Conservation (phyloP, 164 flowering plant species). For the Berberis vulgaris region DNA sequence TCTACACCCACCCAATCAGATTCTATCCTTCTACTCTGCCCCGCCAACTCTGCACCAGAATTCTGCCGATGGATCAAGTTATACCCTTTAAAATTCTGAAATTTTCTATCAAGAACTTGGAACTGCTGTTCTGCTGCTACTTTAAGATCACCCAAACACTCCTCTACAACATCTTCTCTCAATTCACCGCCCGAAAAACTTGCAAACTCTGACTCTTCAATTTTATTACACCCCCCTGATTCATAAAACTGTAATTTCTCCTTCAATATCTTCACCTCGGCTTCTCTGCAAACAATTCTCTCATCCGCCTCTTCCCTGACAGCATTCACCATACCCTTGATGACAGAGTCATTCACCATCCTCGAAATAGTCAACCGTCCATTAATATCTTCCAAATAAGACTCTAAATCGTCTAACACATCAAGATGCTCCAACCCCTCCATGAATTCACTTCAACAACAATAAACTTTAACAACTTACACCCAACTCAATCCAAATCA, state of each 20-base stretch:
- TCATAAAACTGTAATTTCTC: conserved; percentile 22
- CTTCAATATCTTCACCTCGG: conserved; percentile 42
- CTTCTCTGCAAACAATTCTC: conserved; percentile 41
- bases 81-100: conserved; percentile 22
- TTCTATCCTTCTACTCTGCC: conserved; percentile 20
- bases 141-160: conserved; percentile 22
- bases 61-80: conserved; percentile 2
- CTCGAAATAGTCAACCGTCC: conserved; percentile 61
- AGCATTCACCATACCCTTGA: conserved; percentile 71
- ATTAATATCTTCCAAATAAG: conserved; percentile 54
- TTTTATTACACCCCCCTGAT: conserved; percentile 16
- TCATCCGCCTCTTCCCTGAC: conserved; percentile 60
- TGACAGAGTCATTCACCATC: conserved; percentile 78
- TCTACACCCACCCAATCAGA: conserved; percentile 27
- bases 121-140: conserved; percentile 31
- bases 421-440: conserved; percentile 5
- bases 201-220: conserved; percentile 4
- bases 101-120: conserved; percentile 30
- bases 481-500: too few species aligned
- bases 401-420: conserved; percentile 62
- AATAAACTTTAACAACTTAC: too few species aligned
- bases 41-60: conserved; percentile 1
- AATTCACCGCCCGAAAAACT: conserved; percentile 6
- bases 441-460: too few species aligned
- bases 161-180: conserved; percentile 19